Percentiles rank a stretch among this genome's conserved stretches.
phyloP scores from a whole-genome alignment of 2,329 filamentous ascomycete genomes.

The Arthroderma sp. region DNA sequence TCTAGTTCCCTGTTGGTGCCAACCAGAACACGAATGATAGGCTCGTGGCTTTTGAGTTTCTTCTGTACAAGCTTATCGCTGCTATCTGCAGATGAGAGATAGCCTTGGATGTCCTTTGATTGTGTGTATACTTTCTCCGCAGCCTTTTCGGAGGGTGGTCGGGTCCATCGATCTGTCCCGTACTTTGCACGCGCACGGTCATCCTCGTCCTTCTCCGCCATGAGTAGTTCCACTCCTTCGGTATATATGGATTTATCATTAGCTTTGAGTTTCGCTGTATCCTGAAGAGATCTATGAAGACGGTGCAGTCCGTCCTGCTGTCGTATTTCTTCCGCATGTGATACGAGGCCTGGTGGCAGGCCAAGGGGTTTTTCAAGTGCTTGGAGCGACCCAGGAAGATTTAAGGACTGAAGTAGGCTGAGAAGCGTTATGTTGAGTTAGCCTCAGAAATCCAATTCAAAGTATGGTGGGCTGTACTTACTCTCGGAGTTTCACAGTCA shows the following conservation, averaged over 20 bases:
- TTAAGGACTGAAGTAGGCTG: slow-evolving; percentile 59
- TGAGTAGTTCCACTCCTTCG: slow-evolving; percentile 66
- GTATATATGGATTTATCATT: slow-evolving; percentile 66
- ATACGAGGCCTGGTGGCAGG: slow-evolving; percentile 67
- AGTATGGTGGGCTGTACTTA: slow-evolving; percentile 18
- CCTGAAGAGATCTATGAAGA: slow-evolving; percentile 65
- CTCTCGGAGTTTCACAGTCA: slow-evolving; percentile 69
- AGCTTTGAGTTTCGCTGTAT: slow-evolving; percentile 78
- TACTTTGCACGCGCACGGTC: slow-evolving; percentile 60
- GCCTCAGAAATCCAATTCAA: background rate
- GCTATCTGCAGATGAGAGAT: slow-evolving; percentile 59
- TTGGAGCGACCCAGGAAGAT: slow-evolving; percentile 82
- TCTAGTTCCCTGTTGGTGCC: slow-evolving; percentile 70
- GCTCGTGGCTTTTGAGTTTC: slow-evolving; percentile 65
- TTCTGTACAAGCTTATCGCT: slow-evolving; percentile 59
- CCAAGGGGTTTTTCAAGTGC: slow-evolving; percentile 90
- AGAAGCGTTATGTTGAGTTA: background rate
- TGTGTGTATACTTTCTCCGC: slow-evolving; percentile 60
- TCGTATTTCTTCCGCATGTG: slow-evolving; percentile 85
- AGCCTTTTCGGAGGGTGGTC: slow-evolving; percentile 56
- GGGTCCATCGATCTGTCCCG: slow-evolving; percentile 74
- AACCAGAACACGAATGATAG: slow-evolving; percentile 60
- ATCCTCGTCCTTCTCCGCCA: slow-evolving; percentile 73
- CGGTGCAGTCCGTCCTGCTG: slow-evolving; percentile 76
- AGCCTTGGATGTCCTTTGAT: slow-evolving; percentile 68